A percentile compares a stretch with the other conserved stretches of the same genome.
phyloP scores from a whole-genome alignment of 1,139 yeast species.

The Blastobotrys persicus region DNA sequence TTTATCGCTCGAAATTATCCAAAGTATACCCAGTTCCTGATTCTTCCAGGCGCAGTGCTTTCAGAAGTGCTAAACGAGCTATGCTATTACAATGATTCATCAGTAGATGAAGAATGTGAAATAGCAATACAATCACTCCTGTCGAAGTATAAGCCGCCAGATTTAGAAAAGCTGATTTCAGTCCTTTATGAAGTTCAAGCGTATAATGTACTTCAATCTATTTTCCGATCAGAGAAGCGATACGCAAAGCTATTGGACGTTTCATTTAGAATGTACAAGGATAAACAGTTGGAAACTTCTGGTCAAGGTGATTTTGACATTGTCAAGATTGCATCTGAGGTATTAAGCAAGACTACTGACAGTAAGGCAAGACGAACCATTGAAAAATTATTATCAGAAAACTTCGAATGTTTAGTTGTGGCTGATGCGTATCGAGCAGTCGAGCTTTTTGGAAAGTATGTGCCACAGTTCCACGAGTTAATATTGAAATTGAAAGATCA shows the following conservation, averaged over 20 bases:
- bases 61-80: constrained; percentile 49
- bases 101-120: constrained; percentile 59
- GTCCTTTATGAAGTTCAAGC: constrained; percentile 54
- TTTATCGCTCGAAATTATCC: constrained; percentile 76
- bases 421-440: constrained; percentile 25
- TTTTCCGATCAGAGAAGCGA: constrained; percentile 54
- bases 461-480: constrained; percentile 29
- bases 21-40: constrained; percentile 73
- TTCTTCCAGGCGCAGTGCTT: constrained; percentile 60
- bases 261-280: constrained; percentile 34
- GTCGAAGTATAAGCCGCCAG: constrained; percentile 58
- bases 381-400: constrained; percentile 21
- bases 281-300: constrained; percentile 28
- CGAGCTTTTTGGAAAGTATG: constrained; percentile 23
- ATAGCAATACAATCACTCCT: constrained; percentile 67
- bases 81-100: constrained; percentile 43
- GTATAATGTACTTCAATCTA: constrained; percentile 54
- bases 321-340: constrained; percentile 32
- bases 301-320: constrained; percentile 23
- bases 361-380: constrained; percentile 24
- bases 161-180: constrained; percentile 47
- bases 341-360: constrained; percentile 24
- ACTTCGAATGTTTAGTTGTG: constrained; percentile 24
- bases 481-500: constrained; percentile 23
- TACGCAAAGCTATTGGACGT: constrained; percentile 51